Evolutionary conservation across 257 asterid genomes (phyloP).

Genomic region (Leptodermis oblonga): DNA sequence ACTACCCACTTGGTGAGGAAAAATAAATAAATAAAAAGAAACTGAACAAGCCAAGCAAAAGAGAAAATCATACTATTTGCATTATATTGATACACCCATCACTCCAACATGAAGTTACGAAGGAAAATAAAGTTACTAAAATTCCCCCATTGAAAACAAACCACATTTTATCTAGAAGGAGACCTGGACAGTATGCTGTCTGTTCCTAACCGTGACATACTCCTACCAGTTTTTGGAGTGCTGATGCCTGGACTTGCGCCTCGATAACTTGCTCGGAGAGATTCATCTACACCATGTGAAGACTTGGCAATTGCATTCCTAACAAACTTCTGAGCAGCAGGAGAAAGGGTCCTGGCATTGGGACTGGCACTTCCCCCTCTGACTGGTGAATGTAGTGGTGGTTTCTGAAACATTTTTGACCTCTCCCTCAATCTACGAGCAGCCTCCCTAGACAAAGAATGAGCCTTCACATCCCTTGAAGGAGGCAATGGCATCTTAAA

Average conservation of each 20-base stretch:
- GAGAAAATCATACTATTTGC: not conserved
- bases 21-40: not conserved
- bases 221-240: slow-evolving; percentile 86
- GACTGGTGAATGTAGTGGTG: slow-evolving; percentile 83
- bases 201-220: slow-evolving; percentile 81
- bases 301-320: slow-evolving; percentile 85
- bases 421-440: slow-evolving; percentile 84
- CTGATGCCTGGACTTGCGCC: slow-evolving; percentile 72
- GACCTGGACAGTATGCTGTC: slow-evolving; percentile 56
- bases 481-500: slow-evolving; percentile 86
- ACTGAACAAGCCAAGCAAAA: not conserved
- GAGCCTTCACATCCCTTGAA: slow-evolving; percentile 82
- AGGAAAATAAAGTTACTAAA: slow-evolving; percentile 11
- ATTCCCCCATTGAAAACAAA: not conserved
- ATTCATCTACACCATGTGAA: slow-evolving; percentile 70
- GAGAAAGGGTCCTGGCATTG: slow-evolving; percentile 47
- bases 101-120: slow-evolving; percentile 11
- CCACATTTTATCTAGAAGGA: slow-evolving; percentile 54
- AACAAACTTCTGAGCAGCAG: slow-evolving; percentile 93
- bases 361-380: slow-evolving; percentile 97
- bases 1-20: not conserved
- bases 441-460: slow-evolving; percentile 88
- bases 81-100: slow-evolving; percentile 1
- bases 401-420: slow-evolving; percentile 85
- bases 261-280: slow-evolving; percentile 90